Conservation (phyloP, 306 rosid species). For the Ormosia emarginata region DNA sequence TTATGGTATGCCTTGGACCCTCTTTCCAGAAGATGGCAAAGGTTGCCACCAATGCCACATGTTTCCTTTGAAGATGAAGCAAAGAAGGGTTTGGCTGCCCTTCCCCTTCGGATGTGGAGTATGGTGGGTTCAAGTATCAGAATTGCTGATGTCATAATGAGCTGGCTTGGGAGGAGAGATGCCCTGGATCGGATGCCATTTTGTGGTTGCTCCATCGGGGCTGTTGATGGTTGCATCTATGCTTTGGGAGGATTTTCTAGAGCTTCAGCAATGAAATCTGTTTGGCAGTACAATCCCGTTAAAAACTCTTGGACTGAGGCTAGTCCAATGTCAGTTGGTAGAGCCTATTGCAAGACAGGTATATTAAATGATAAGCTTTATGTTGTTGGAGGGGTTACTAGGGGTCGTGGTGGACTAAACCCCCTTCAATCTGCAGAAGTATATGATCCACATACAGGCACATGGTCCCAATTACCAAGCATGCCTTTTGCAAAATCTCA, state of each 20-base stretch:
- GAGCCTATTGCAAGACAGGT: conserved; percentile 45
- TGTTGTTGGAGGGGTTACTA: conserved; percentile 42
- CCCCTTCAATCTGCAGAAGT: conserved; percentile 48
- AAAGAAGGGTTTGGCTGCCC: conserved; percentile 27
- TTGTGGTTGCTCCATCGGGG: conserved; percentile 38
- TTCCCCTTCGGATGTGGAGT: conserved; percentile 31
- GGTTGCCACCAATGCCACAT: conserved; percentile 35
- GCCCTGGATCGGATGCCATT: conserved; percentile 33
- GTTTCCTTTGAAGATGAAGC: conserved; percentile 32
- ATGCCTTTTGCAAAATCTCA: conserved; percentile 42
- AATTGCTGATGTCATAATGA: conserved; percentile 31
- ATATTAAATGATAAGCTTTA: conserved; percentile 33
- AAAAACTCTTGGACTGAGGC: conserved; percentile 32
- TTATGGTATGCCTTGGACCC: conserved; percentile 38
- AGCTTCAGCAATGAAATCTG: conserved; percentile 39
- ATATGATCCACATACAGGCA: conserved; percentile 26
- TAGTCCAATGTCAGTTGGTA: conserved; percentile 34
- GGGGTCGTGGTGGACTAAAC: conserved; percentile 36
- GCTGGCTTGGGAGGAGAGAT: conserved; percentile 41
- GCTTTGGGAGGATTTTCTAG: conserved; percentile 38
- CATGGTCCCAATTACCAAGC: conserved; percentile 42
- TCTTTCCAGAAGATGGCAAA: conserved; percentile 33
- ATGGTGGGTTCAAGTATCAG: conserved; percentile 30
- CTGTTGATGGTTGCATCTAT: conserved; percentile 33
- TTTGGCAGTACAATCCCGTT: conserved; percentile 34